Conservation (phyloP, 2,329 filamentous ascomycete genomes). For the Xylaria hypoxylon region DNA sequence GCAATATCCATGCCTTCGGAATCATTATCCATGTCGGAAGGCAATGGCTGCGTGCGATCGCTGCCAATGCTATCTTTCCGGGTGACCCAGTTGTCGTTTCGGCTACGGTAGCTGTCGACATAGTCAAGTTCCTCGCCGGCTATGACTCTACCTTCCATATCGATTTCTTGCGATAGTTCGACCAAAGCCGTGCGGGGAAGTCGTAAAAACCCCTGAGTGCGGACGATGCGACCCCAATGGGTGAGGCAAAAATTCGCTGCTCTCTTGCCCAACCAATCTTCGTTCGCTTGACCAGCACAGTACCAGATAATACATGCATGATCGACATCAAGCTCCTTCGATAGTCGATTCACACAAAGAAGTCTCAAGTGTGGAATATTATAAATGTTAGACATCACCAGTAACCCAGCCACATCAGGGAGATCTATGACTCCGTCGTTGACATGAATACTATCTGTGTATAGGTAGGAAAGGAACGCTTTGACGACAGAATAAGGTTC, state of each 20-base stretch:
- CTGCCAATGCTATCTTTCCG: conserved; percentile 72
- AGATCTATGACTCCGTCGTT: conserved; percentile 81
- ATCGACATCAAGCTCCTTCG: conserved; percentile 91
- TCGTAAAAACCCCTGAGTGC: conserved; percentile 86
- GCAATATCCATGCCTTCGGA: conserved; percentile 72
- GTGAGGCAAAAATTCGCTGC: conserved; percentile 90
- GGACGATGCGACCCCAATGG: conserved; percentile 94
- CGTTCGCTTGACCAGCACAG: conserved; percentile 86
- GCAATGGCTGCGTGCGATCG: conserved; percentile 67
- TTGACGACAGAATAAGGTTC: conserved; percentile 95
- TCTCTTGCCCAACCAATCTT: conserved; percentile 92
- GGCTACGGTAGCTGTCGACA: conserved; percentile 62
- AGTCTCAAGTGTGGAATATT: conserved; percentile 94
- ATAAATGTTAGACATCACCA: conserved; percentile 98
- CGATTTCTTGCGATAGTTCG: conserved; percentile 92
- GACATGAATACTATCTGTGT: conserved; percentile 88
- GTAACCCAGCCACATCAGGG: conserved; percentile 88
- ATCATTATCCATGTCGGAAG: conserved; percentile 67
- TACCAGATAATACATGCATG: conserved; percentile 98
- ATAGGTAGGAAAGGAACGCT: conserved; percentile 95
- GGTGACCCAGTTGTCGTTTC: conserved; percentile 56
- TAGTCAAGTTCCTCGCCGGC: conserved; percentile 84
- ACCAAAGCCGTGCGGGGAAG: conserved; percentile 84
- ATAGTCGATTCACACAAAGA: conserved; percentile 89
- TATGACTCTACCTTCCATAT: conserved; percentile 90